Base-by-base conservation (phyloP, 2,329 filamentous ascomycete genomes). In the Pseudofabraea citricarpa region DNA sequence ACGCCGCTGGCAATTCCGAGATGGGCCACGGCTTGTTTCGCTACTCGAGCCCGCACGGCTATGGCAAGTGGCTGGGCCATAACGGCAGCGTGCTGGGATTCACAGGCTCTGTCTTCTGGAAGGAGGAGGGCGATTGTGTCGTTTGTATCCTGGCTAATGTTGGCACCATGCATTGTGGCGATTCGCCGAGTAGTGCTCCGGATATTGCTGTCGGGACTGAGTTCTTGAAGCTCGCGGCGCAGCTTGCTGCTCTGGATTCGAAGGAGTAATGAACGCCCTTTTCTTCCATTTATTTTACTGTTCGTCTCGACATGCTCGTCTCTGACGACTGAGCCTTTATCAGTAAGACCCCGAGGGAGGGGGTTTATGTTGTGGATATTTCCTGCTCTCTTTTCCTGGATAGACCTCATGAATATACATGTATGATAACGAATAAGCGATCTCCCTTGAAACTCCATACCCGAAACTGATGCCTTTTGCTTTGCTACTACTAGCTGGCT, bases 81-180 rank as follows among this genome's bases (percentile, higher is more conserved):
- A 6, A n/a, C 16, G 27, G 27, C 10, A 31, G 27, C 16, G 27
- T 31, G 13, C 27, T 31, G 13, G 27, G 27, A 31, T 31, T 31
- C 27, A 31, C 27, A 6, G 27, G 27, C 5, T 12, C 16, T 5
- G 16, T 31, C 13, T 12, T 31, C 27, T 31, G 27, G 27, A 15
- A 31, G 16, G 27, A 31, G 27, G 16, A 15, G 13, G 27, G 13
- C 4, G 27, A 31, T 15, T 31, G 27, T 31, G 27, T 31, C 6
- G 9, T 31, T 10, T 2, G 6, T 15, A 15, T 31, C 27, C 27
- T 31, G 16, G 27, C 27, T 2, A 31, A 31, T 31, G 27, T 31
- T 12, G 27, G 27, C 13, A 36, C 33, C 3, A 46, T 48, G 45
- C 49, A 53, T 41, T 35, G 24, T 26, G 46, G 43, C 5, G 21